Percentiles rank a stretch among this genome's conserved stretches.
Evolutionary conservation across 2,329 filamentous ascomycete genomes (phyloP).

Genomic region (Phyllosticta capitalensis): DNA sequence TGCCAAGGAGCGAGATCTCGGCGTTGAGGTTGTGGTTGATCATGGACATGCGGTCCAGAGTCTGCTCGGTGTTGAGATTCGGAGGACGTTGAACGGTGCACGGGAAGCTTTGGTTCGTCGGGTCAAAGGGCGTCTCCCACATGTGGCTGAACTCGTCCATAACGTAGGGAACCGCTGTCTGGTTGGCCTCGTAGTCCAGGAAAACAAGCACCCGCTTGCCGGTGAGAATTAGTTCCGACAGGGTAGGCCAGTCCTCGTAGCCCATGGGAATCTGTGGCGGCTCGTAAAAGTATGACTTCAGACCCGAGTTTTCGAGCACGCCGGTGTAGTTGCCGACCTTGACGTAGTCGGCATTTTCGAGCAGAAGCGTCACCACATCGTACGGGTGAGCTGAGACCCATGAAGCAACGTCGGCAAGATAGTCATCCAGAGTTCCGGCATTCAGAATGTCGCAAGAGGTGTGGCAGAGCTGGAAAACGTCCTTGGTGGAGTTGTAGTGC

Average conservation of each 20-base stretch:
- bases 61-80: conserved; percentile 42
- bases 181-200: conserved; percentile 51
- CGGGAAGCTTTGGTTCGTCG: conserved; percentile 57
- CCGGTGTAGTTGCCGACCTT: conserved; percentile 53
- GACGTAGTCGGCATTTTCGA: conserved; percentile 73
- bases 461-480: conserved; percentile 64
- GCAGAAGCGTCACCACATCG: conserved; percentile 78
- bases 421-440: conserved; percentile 65
- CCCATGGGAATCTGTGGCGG: conserved; percentile 63
- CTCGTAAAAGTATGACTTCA: conserved; percentile 63
- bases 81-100: conserved; percentile 73
- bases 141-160: conserved; percentile 80
- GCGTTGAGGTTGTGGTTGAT: conserved; percentile 88
- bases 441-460: conserved; percentile 74
- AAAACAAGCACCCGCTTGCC: conserved; percentile 31
- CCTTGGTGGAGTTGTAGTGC: conserved; percentile 44
- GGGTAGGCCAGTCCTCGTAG: conserved; percentile 71
- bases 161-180: conserved; percentile 69
- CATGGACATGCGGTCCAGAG: conserved; percentile 60
- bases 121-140: conserved; percentile 87
- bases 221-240: conserved; percentile 47
- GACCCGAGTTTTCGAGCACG: conserved; percentile 61
- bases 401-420: conserved; percentile 55
- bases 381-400: conserved; percentile 74
- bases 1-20: conserved; percentile 41